Evolutionary conservation across 345 rosid genomes (phyloP).

Genomic region (Arabidopsis thaliana): TAIR10.1 NC_003071.7:15436501-15437000

Average conservation of each 20-base stretch:
- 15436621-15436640: background rate
- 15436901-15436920: constrained; percentile 82
- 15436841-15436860: constrained; percentile 86
- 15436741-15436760: constrained; percentile 9
- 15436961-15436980: constrained; percentile 19
- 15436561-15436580: constrained; percentile 87
- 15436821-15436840: constrained; percentile 86
- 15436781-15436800: constrained; percentile 15
- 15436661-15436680: constrained; percentile 16
- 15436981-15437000: constrained; percentile 13
- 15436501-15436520: constrained; percentile 81
- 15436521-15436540: constrained; percentile 80
- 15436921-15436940: constrained; percentile 43
- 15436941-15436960: constrained; percentile 7
- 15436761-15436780: constrained; percentile 22
- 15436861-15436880: constrained; percentile 91
- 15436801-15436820: constrained; percentile 83
- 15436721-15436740: constrained; percentile 19
- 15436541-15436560: constrained; percentile 79
- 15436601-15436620: constrained; percentile 26
- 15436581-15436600: constrained; percentile 47
- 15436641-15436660: constrained; percentile 8
- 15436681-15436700: constrained; percentile 8
- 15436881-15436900: constrained; percentile 96
- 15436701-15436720: constrained; percentile 17